Conservation (phyloP, 192 early-diverging fungal species). For the Gonapodya prolifera region DNA sequence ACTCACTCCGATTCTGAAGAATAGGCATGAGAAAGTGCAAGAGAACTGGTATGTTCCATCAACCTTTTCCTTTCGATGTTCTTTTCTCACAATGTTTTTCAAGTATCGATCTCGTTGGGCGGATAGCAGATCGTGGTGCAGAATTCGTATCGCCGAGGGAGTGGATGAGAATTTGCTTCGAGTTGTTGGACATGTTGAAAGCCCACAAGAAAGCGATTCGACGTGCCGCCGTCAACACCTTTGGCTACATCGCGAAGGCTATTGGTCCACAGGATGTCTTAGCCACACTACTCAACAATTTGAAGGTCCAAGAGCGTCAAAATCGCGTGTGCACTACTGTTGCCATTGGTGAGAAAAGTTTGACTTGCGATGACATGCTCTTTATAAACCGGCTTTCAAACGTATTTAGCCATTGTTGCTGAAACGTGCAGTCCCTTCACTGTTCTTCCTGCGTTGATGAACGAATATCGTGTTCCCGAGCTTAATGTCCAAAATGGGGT, state of each 20-base stretch:
- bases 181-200: conserved; percentile 90
- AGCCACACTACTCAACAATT: conserved; percentile 92
- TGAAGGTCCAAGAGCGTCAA: conserved; percentile 98
- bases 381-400: background rate
- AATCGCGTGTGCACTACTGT: conserved; percentile 99
- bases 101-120: conserved; percentile 85
- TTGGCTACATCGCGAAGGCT: conserved; percentile 98
- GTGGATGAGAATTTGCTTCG: conserved; percentile 99
- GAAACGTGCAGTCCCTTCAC: conserved; percentile 96
- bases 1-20: conserved; percentile 95
- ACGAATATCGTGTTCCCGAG: conserved; percentile 98
- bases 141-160: conserved; percentile 92
- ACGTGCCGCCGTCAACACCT: conserved; percentile 93
- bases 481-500: conserved; percentile 99
- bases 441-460: conserved; percentile 94
- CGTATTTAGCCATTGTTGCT: conserved; percentile 61
- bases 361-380: background rate
- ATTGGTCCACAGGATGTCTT: conserved; percentile 99
- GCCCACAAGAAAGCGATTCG: conserved; percentile 93
- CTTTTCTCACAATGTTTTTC: background rate
- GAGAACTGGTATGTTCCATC: conserved; percentile 53
- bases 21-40: conserved; percentile 92
- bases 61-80: conserved; percentile 7
- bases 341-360: conserved; percentile 52
- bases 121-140: conserved; percentile 96